Base-by-base conservation (phyloP, 2,329 filamentous ascomycete genomes). In the Exophiala lecanii-corni region DNA sequence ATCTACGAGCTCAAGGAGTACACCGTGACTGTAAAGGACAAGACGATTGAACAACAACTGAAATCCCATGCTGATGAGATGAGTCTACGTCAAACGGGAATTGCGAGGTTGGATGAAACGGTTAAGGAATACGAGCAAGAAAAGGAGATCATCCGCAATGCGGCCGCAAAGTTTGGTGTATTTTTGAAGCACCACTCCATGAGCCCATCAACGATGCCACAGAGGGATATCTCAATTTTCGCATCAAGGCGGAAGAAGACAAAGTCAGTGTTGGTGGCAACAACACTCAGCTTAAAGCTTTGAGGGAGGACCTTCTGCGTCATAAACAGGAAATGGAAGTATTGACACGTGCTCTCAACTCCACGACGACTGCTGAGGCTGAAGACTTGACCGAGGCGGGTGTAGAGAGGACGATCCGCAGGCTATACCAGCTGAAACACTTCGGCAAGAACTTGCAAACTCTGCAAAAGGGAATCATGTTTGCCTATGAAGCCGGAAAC, bases 141-240 rank as follows among this genome's bases (percentile, higher is more conserved):
- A 46, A 57, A 62, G 10, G 36, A 46, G 6, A 30, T 56, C 16
- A 57, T 70, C 10, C 61, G 62, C 36, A 39, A 62, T 10, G 62
- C 66, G 0, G 59, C 64, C 1, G 60, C 58, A 1, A 53, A 60
- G 10, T 70, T 70, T 32, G 58, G 62, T 12, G 32, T 66, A 15
- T 71, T 64, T 41, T 42, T 70, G 12, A 62, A 60, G 45, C 55
- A 60, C 19, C 50, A 67, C 39, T 61, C 60, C 15, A 65, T 70
- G 36, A 57, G 58, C 1, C 52, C 61, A 1, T 66, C 57, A 70
- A 70, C 34, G 67, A 71, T 45, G 62, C 62, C 1, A 66, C 60
- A 10, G 36, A 66, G 3, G 63, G 56, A 9, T 69, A 70, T 44
- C 53, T 70, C 3, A 60, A 67, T 23, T 50, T 57, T 42, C 49